Evolutionary conservation across 2,329 filamentous ascomycete genomes (phyloP), one percentile per base, ranked within the genome.

Genomic region (Verticillium nubilum): DNA sequence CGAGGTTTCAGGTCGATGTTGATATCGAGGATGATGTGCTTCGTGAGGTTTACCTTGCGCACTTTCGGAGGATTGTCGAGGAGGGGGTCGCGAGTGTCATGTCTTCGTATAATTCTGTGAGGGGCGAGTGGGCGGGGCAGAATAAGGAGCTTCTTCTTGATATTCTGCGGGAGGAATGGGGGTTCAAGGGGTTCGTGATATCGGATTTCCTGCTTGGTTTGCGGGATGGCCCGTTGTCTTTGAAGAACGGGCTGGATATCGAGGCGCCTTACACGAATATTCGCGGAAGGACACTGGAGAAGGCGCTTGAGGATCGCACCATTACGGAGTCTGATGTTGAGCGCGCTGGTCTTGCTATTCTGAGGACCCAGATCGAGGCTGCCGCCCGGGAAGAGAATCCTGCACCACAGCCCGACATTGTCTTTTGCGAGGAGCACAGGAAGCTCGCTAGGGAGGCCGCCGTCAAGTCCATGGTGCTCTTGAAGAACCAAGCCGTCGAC

Each of bases 1-100:
- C 66, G 6, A 62, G 64, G 0, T 68, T 67, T 23, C 57, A 61
- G 23, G 63, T 67, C 6, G 61, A 67, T 19, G 64, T 67, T 2
- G 26, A 64, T 2, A 26, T 67, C 3, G 61, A 62, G 0, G 52
- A 60, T 7, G 59, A 56, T 10, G 64, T 64, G 4, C 57, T 65
- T 9, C 64, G 65, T 19, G 65, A 67, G 12, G 61, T 64, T 1
- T 67, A 62, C 37, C 65, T 67, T 2, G 26, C 65, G 2, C 66
- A 66, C 35, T 67, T 67, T 5, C 57, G 47, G 15, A 57, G 54
- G 3, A 57, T 64, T n/a, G 42, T 67, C 2, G 65, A 65, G 19
- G 58, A 61, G 1, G 64, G 64, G 10, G 64, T 55, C 28, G 58
- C 59, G 5, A 47, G 52, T 0, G 64, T 66, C 54, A 67, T 67